These are phyloP conservation scores for Triticum monococcum DNA, from an alignment of 176 grass and related monocot genomes.

Conservation along the genomic window DNA sequence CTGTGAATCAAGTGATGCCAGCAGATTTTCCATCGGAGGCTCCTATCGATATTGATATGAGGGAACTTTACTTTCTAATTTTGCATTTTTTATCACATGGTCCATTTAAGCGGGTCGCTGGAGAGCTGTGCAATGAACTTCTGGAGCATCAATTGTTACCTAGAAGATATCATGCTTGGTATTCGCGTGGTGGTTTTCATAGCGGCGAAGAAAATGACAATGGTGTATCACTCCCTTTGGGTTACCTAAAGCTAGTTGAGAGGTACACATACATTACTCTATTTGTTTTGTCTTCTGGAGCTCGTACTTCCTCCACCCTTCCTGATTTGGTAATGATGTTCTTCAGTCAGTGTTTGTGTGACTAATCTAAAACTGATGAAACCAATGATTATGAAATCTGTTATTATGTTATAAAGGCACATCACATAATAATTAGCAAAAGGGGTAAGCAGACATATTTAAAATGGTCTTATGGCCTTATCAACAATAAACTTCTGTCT, in stretches of 20 bases:
- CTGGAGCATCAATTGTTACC: slow-evolving; percentile 81
- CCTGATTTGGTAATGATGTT: background rate
- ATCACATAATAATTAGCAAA: slow-evolving; percentile 4
- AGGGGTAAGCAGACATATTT: background rate
- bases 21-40: slow-evolving; percentile 37
- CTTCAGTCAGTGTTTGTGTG: slow-evolving; percentile 7
- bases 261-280: slow-evolving; percentile 53
- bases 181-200: slow-evolving; percentile 61
- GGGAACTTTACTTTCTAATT: slow-evolving; percentile 94
- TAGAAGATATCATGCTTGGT: slow-evolving; percentile 99
- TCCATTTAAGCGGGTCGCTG: slow-evolving; percentile 75
- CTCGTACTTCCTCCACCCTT: background rate
- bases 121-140: slow-evolving; percentile 80
- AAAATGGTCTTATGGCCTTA: background rate
- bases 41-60: slow-evolving; percentile 79
- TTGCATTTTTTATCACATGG: slow-evolving; percentile 95
- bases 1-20: slow-evolving; percentile 42
- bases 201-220: slow-evolving; percentile 90
- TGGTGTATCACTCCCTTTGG: slow-evolving; percentile 88
- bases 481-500: slow-evolving; percentile 5
- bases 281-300: slow-evolving; percentile 1
- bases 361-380: slow-evolving; percentile 21
- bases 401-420: background rate
- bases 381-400: background rate
- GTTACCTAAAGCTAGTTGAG: slow-evolving; percentile 74